phyloP scores from a whole-genome alignment of 306 rosid species.

The Trifolium fragiferum region DNA sequence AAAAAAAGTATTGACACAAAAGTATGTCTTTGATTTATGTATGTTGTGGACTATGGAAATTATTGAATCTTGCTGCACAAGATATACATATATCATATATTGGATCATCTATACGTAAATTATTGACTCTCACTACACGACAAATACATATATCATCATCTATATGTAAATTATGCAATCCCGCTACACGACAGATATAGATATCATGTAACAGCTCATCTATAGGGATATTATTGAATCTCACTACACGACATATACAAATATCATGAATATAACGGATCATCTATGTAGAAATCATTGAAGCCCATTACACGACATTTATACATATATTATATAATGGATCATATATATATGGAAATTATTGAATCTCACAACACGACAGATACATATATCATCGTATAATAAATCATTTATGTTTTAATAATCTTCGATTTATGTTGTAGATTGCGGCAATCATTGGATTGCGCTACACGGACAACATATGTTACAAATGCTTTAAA shows the following conservation, averaged over 20 bases:
- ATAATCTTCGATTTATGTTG: slow-evolving; percentile 15
- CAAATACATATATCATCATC: neutral
- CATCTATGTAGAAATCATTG: neutral
- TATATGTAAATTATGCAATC: neutral
- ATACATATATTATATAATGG: neutral
- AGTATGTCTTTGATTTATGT: slow-evolving; percentile 3
- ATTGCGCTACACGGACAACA: slow-evolving; percentile 15
- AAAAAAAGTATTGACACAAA: slow-evolving; percentile 11
- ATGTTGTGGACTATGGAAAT: neutral
- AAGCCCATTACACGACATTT: neutral
- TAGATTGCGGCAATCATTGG: neutral
- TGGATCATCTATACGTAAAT: neutral
- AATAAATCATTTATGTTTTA: too few species aligned
- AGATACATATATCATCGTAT: too few species aligned
- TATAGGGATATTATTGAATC: neutral
- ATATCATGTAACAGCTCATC: neutral
- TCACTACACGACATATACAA: neutral
- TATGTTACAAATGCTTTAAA: slow-evolving; percentile 13
- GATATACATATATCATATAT: neutral
- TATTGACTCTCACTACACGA: neutral
- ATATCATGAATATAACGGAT: neutral
- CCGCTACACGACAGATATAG: neutral
- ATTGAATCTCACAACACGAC: too few species aligned
- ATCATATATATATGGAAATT: too few species aligned
- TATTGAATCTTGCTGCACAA: neutral